Base-by-base conservation (phyloP, 2,329 filamentous ascomycete genomes). In the Aschersonia sp. region DNA sequence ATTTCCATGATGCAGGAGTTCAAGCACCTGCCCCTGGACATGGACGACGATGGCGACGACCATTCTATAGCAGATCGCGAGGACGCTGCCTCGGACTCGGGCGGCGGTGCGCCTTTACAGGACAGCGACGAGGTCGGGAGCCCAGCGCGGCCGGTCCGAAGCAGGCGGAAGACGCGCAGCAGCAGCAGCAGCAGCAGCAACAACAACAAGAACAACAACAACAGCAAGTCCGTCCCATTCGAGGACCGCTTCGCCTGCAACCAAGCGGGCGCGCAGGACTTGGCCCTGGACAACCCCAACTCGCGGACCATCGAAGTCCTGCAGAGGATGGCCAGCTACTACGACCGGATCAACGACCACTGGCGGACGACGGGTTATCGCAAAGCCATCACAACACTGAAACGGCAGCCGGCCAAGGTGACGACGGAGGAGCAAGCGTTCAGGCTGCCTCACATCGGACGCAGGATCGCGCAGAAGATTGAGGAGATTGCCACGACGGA, bases 401-500 rank as follows among this genome's bases (percentile, higher is more conserved):
- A 78, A 43, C 80, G 77, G 44, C 83, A 89, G 51, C 59, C 67
- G 0, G 56, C 54, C 44, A 82, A 79, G 58, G 76, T 96, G 50
- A 68, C 63, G 4, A 89, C 83, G 0, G 79, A 76, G 49, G 72
- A 79, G 45, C 75, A 94, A 60, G 90, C 89, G 0, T 66, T 73
- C 9, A 62, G 65, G 2, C 70, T 96, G 1, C 78, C 79, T 1
- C 75, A 73, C 49, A 79, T 96, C 37, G 89, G 89, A 6, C 57
- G 70, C 9, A 75, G 85, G 1, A 68, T 96, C 1, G 88, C 88
- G 0, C 70, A 76, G 30, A 95, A 95, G 62, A 92, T 97, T 52
- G 86, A 92, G 56, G 90, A 96, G 59, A 94, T 96, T 42, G 85
- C 79, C 2, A 71, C 72, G 40, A 95, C 87, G 0, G 76, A 87